Conservation (phyloP, 164 flowering plant genomes). For the Magnolia changhungtana region DNA sequence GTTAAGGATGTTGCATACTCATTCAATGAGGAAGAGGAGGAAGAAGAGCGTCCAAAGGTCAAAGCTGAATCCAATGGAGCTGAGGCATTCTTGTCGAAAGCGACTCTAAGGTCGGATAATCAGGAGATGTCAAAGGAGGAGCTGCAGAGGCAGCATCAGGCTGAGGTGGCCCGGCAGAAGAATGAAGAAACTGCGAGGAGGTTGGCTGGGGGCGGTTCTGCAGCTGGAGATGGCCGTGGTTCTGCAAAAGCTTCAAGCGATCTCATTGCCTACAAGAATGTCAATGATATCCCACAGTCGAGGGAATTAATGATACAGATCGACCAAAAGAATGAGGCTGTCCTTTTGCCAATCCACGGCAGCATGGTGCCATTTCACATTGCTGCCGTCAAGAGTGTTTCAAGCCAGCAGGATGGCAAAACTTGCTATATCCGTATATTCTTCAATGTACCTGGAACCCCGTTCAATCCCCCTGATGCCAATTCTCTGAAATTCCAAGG, state of each 20-base stretch:
- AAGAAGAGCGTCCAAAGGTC: slow-evolving; percentile 38
- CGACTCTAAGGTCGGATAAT: slow-evolving; percentile 65
- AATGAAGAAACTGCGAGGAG: slow-evolving; percentile 81
- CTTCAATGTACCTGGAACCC: slow-evolving; percentile 76
- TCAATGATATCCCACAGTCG: slow-evolving; percentile 57
- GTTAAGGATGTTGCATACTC: slow-evolving; percentile 72
- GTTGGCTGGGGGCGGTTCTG: slow-evolving; percentile 65
- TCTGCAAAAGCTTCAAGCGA: slow-evolving; percentile 35
- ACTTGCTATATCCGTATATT: slow-evolving; percentile 66
- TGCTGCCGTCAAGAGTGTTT: slow-evolving; percentile 59
- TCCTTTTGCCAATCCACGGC: slow-evolving; percentile 71
- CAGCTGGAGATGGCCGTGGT: slow-evolving; percentile 25
- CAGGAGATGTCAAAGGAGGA: slow-evolving; percentile 75
- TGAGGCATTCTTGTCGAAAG: slow-evolving; percentile 37
- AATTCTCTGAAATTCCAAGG: slow-evolving; percentile 54
- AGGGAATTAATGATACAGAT: slow-evolving; percentile 67
- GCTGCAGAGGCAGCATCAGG: slow-evolving; percentile 71
- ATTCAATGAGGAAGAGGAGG: slow-evolving; percentile 71
- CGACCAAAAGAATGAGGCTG: slow-evolving; percentile 73
- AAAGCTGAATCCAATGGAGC: slow-evolving; percentile 29
- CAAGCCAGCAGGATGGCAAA: slow-evolving; percentile 66
- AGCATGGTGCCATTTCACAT: slow-evolving; percentile 80
- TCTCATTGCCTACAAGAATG: slow-evolving; percentile 60
- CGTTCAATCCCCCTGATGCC: slow-evolving; percentile 61
- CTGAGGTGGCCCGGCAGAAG: slow-evolving; percentile 77